A percentile compares a stretch with the other conserved stretches of the same genome.
Conservation (phyloP, 768 basidiomycete genomes). For the Multifurca ochricompacta region DNA sequence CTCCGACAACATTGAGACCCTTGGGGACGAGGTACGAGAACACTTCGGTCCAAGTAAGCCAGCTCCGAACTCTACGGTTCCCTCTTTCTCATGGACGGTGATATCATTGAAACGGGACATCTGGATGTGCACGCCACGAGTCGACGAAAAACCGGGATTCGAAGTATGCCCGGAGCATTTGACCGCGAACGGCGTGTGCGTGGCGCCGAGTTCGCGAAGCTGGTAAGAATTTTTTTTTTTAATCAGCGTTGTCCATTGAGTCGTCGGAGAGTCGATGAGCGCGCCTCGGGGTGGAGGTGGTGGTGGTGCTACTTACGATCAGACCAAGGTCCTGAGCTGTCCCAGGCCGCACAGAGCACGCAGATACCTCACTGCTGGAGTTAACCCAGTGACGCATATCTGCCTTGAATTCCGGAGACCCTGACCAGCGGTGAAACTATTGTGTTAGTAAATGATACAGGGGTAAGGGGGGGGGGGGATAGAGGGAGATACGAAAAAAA, state of each 20-base stretch:
- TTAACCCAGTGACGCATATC: conserved; percentile 3
- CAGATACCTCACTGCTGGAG: not conserved
- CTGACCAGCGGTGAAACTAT: too few species aligned
- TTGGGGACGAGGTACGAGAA: conserved; percentile 15
- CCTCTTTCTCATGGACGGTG: not conserved
- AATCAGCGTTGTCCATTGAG: too few species aligned
- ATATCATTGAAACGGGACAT: not conserved
- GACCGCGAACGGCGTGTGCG: not conserved
- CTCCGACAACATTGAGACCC: conserved; percentile 22
- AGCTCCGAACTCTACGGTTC: conserved; percentile 16
- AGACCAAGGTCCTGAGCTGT: not conserved
- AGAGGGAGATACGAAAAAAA: too few species aligned
- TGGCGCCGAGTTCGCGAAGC: not conserved
- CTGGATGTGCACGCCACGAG: not conserved
- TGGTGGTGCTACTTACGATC: not conserved
- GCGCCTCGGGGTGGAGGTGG: too few species aligned
- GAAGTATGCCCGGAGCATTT: not conserved
- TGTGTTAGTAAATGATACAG: too few species aligned
- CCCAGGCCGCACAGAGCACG: conserved; percentile 1
- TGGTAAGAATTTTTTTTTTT: too few species aligned
- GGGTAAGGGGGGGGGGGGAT: too few species aligned
- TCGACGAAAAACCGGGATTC: conserved; percentile 1
- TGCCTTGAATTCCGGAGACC: not conserved
- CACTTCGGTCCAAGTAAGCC: conserved; percentile 24
- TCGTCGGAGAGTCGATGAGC: too few species aligned